These are phyloP conservation scores for Straminergon stramineum DNA, from an alignment of 225 moss, liverwort and hornwort species.

Conservation along the genomic window DNA sequence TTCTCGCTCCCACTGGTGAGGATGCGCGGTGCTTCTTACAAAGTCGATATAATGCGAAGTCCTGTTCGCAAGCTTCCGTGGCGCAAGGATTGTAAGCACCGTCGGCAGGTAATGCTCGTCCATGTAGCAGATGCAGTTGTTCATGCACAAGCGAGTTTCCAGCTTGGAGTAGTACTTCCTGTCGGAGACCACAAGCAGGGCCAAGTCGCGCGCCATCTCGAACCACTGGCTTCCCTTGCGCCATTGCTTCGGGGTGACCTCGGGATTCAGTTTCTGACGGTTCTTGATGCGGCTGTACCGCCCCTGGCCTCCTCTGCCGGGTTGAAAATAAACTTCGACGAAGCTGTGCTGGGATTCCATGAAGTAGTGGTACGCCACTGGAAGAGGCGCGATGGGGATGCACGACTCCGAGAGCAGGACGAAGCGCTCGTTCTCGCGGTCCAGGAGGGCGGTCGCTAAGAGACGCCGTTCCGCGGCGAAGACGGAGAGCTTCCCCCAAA, in stretches of 20 bases:
- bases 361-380: constrained; percentile 19
- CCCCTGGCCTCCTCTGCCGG: neutral
- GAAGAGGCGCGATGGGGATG: constrained; percentile 23
- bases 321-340: neutral
- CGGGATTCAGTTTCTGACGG: constrained; percentile 14
- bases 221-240: constrained; percentile 54
- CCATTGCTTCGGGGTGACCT: constrained; percentile 20
- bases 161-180: constrained; percentile 17
- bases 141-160: neutral
- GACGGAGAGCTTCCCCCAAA: constrained; percentile 29
- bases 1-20: constrained; percentile 13
- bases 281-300: constrained; percentile 22
- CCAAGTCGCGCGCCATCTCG: constrained; percentile 30
- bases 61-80: constrained; percentile 23
- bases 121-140: constrained; percentile 13
- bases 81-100: constrained; percentile 25
- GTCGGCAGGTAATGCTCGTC: constrained; percentile 42
- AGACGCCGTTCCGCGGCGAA: constrained; percentile 37
- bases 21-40: constrained; percentile 5
- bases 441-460: constrained; percentile 29
- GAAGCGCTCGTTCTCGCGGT: constrained; percentile 21
- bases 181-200: constrained; percentile 20
- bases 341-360: constrained; percentile 30
- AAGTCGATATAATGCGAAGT: constrained; percentile 20
- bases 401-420: constrained; percentile 40